phyloP scores from a whole-genome alignment of 805 yeast genomes.

The Metschnikowia lunata region DNA sequence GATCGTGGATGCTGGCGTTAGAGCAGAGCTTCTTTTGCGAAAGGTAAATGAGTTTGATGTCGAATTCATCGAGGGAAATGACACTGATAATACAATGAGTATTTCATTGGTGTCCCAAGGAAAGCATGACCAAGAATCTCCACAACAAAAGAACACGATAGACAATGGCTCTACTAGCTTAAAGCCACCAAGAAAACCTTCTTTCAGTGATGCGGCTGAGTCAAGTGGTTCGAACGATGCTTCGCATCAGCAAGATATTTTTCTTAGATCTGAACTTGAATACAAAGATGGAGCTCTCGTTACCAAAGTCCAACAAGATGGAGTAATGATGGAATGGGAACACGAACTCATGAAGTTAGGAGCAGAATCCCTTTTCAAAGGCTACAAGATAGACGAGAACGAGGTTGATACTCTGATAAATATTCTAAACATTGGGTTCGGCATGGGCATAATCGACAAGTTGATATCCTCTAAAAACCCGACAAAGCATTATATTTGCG shows the following conservation, averaged over 20 bases:
- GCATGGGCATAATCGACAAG: conserved; percentile 92
- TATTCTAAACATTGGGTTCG: conserved; percentile 86
- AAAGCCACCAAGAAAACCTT: background rate
- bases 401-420: conserved; percentile 38
- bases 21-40: conserved; percentile 79
- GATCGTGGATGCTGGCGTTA: conserved; percentile 80
- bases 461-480: conserved; percentile 54
- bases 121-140: conserved; percentile 7
- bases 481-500: conserved; percentile 78
- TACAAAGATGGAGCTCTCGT: conserved; percentile 66
- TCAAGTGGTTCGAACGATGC: conserved; percentile 35
- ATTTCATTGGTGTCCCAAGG: background rate
- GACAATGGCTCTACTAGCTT: conserved; percentile 7
- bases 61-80: conserved; percentile 50
- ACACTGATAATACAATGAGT: background rate
- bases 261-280: conserved; percentile 59
- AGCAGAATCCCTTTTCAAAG: conserved; percentile 63
- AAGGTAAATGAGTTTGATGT: conserved; percentile 60
- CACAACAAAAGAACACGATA: conserved; percentile 10
- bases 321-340: conserved; percentile 99
- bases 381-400: conserved; percentile 26
- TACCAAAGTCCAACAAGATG: conserved; percentile 72
- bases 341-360: conserved; percentile 75
- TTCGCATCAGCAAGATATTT: conserved; percentile 60
- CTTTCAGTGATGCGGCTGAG: background rate